Evolutionary conservation across 2,329 filamentous ascomycete genomes (phyloP).

Genomic region (Arthrobotrys conoides): DNA sequence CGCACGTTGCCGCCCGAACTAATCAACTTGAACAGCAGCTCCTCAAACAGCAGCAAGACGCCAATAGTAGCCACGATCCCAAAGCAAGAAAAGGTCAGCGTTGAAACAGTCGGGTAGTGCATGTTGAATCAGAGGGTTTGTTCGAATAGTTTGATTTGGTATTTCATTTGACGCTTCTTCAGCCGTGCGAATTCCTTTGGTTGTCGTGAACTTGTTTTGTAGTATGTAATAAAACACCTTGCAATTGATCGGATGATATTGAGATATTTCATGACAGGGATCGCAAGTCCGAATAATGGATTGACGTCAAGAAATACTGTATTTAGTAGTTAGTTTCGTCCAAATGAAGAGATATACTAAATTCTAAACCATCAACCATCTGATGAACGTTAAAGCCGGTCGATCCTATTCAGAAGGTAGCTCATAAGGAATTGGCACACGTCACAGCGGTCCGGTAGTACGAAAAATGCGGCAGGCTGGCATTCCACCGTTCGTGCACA

Average conservation of each 20-base stretch:
- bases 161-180: neutral
- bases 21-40: constrained; percentile 39
- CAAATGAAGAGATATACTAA: neutral
- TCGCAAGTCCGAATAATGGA: neutral
- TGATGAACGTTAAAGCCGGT: no score
- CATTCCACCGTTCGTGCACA: neutral
- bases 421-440: neutral
- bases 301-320: constrained; percentile 12
- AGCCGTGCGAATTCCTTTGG: neutral
- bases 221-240: no score
- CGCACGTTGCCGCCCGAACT: constrained; percentile 47
- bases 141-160: neutral
- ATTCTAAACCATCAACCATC: no score
- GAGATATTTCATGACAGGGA: neutral
- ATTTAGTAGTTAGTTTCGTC: neutral
- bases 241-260: neutral
- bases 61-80: constrained; percentile 12
- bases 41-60: constrained; percentile 34
- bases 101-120: constrained; percentile 24
- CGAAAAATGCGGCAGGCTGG: neutral
- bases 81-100: constrained; percentile 26
- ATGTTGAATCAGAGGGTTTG: neutral
- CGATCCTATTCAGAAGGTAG: no score
- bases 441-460: neutral
- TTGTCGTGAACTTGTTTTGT: neutral